These are phyloP conservation scores for Colletotrichum graminicola DNA, from an alignment of 2,329 filamentous ascomycete genomes.

Conservation along the genomic window DNA sequence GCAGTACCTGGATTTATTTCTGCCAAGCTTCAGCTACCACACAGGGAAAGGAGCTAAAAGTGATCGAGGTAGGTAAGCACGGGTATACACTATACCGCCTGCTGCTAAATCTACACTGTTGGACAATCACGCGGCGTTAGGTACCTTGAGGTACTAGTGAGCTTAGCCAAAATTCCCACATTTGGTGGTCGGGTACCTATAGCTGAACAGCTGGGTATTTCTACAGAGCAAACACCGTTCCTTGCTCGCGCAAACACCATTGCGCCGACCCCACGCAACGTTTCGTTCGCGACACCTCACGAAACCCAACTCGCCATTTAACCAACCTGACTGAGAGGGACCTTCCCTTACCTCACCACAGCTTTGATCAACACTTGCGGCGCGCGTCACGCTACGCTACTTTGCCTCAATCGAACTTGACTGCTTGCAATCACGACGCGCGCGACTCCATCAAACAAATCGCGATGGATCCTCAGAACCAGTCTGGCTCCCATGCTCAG, in stretches of 20 bases:
- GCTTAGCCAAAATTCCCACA: not conserved
- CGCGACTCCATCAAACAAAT: slow-evolving; percentile 29
- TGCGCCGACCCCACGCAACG: not conserved
- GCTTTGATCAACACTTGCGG: not conserved
- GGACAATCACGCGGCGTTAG: not conserved
- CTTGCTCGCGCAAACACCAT: not conserved
- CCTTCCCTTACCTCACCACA: not conserved
- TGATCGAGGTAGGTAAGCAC: not conserved
- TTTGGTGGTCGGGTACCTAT: not conserved
- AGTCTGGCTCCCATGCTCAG: slow-evolving; percentile 52
- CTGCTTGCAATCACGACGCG: not conserved
- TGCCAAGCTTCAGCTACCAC: not conserved
- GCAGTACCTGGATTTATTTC: not conserved
- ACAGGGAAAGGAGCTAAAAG: not conserved
- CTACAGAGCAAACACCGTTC: not conserved
- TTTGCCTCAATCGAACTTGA: not conserved
- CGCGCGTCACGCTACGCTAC: slow-evolving; percentile 7
- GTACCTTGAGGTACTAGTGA: not conserved
- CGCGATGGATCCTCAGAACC: slow-evolving; percentile 56
- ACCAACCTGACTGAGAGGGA: not conserved
- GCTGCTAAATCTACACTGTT: no score
- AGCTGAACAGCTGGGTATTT: not conserved
- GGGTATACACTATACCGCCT: not conserved
- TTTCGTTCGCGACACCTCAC: slow-evolving; percentile 6
- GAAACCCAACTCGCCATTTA: not conserved